Evolutionary conservation across 208 protist genomes (phyloP), one percentile per base, ranked within the genome.

Genomic region (Leishmania arabica): DNA sequence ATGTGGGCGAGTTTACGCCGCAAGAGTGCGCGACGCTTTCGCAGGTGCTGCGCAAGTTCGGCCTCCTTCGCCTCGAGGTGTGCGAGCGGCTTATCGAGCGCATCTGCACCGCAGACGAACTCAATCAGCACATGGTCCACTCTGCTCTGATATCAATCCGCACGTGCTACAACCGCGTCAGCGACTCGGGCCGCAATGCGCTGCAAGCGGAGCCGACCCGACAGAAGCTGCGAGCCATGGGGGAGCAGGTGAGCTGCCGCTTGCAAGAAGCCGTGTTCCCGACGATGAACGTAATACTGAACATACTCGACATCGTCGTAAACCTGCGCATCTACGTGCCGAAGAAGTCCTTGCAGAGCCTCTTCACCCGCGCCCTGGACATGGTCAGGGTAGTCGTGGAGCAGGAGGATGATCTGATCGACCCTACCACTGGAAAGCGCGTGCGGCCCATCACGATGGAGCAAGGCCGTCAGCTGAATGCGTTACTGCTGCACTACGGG

Each of bases 251-350:
- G 49, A 92, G 91, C 27, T 87, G 84, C 60, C 89, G 95, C 21
- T 69, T 98, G 34, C 92, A 97, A 74, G 95, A 98, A 83, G 92
- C 92, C 7, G 79, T 90, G 81, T 95, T 93, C 60, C 92, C 93
- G 8, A 83, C 90, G 4, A 74, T 96, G 64, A 71, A 60, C 8
- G 89, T 92, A 6, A 89, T 97, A 37, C 86, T 97, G 51, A 89
- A 76, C 66, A 80, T 94, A 40, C 78, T 98, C 6, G 93, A 98
- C 77, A 89, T 95, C 17, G 84, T 98, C 73, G 92, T 98, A 19
- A 94, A 86, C 58, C 75, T 96, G 37, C 95, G 95, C 73, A 95
- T 98, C 60, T 98, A 98, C 86, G 90, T 96, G n/a, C 95, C 95
- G 31, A 95, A 95, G 79, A 95, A 94, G 77, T 79, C 85, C 47